These are phyloP conservation scores for Fusarium marasasianum DNA, from an alignment of 2,329 filamentous ascomycete species.

Conservation along the genomic window DNA sequence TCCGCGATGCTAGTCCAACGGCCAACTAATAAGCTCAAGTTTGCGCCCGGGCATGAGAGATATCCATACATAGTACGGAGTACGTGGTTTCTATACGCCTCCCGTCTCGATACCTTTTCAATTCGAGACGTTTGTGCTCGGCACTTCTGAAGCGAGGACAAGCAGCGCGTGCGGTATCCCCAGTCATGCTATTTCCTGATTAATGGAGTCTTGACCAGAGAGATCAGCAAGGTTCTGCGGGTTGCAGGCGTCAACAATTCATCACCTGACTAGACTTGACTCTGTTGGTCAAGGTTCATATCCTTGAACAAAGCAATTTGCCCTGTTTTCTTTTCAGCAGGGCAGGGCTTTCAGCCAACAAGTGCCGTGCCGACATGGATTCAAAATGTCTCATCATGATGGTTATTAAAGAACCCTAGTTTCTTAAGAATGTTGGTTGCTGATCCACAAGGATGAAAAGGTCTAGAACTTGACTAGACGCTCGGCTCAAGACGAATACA, in stretches of 20 bases:
- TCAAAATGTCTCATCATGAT: constrained; percentile 11
- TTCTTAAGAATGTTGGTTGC: constrained; percentile 23
- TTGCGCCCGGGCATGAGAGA: constrained; percentile 22
- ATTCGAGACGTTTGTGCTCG: constrained; percentile 18
- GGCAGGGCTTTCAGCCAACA: constrained; percentile 7
- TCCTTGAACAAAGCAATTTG: not conserved
- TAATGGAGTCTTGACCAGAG: not conserved
- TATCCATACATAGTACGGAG: not conserved
- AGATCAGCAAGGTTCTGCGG: constrained; percentile 19
- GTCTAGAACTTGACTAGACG: constrained; percentile 21
- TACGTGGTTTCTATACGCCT: not conserved
- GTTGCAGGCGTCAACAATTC: constrained; percentile 38
- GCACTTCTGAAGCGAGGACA: constrained; percentile 22
- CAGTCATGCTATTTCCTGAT: not conserved
- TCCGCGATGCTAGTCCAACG: constrained; percentile 12
- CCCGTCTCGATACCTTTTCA: constrained; percentile 20
- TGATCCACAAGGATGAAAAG: constrained; percentile 17
- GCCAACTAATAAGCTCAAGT: constrained; percentile 27
- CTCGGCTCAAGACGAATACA: not conserved
- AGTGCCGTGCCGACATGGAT: constrained; percentile 29
- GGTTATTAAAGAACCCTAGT: constrained; percentile 14
- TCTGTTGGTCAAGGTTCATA: constrained; percentile 13
- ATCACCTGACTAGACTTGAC: constrained; percentile 43
- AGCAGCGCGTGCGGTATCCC: not conserved
- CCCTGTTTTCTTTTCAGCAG: not conserved